A percentile compares a stretch with the other conserved stretches of the same genome.
phyloP scores from a whole-genome alignment of 306 rosid species.

The Dalbergia oliveri region DNA sequence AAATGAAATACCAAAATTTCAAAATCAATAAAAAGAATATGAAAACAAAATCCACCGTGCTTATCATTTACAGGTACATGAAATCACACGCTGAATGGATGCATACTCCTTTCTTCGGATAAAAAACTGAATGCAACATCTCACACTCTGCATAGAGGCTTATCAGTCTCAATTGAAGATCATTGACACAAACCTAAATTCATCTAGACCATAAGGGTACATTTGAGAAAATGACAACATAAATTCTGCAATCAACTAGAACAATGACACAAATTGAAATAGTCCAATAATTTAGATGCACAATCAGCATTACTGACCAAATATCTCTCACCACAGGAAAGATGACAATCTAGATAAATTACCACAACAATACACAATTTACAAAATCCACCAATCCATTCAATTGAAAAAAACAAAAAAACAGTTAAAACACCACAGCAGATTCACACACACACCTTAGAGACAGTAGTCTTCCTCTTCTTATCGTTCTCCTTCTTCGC shows the following conservation, averaged over 20 bases:
- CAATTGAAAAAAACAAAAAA: too few relatives aligned
- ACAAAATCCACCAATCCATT: background rate
- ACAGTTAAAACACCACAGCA: too few relatives aligned
- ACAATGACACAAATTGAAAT: background rate
- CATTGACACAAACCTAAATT: too few relatives aligned
- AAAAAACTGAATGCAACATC: too few relatives aligned
- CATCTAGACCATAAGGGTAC: too few relatives aligned
- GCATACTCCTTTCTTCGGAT: too few relatives aligned
- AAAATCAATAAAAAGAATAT: background rate
- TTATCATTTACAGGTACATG: too few relatives aligned
- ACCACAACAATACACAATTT: background rate
- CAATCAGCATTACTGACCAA: background rate
- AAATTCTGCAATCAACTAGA: background rate
- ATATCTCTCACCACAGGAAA: background rate
- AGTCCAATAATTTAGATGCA: background rate
- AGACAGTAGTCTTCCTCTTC: conserved; percentile 65
- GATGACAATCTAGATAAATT: background rate
- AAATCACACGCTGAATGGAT: too few relatives aligned
- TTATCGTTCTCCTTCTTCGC: conserved; percentile 83
- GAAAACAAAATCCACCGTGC: background rate
- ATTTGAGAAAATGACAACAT: too few relatives aligned
- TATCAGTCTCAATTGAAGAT: too few relatives aligned
- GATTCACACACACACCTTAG: conserved; percentile 65
- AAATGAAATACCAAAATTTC: background rate
- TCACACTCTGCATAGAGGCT: too few relatives aligned